phyloP scores from a whole-genome alignment of 2,329 filamentous ascomycete species.

The Neurospora crassa region DNA sequence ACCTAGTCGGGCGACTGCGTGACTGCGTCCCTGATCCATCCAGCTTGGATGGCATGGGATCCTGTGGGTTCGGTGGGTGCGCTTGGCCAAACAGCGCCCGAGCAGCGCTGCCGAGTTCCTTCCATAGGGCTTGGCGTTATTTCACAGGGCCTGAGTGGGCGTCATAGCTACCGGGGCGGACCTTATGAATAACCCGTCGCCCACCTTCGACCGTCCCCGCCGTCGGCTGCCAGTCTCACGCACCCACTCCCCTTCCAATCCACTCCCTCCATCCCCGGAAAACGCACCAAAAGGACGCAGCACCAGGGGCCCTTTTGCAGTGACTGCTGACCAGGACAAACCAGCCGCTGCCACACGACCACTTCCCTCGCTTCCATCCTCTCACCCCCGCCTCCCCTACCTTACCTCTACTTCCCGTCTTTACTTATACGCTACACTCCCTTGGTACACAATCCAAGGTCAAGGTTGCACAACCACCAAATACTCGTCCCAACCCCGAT shows the following conservation, averaged over 20 bases:
- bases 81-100: background rate
- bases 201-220: background rate
- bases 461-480: background rate
- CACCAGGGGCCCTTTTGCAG: background rate
- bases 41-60: background rate
- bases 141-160: background rate
- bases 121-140: background rate
- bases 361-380: background rate
- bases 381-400: background rate
- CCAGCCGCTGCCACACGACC: background rate
- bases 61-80: background rate
- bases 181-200: background rate
- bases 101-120: background rate
- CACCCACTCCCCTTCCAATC: background rate
- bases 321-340: background rate
- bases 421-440: background rate
- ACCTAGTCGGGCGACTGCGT: background rate
- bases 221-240: background rate
- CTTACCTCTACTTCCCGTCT: background rate
- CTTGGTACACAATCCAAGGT: background rate
- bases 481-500: background rate
- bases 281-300: background rate
- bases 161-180: background rate
- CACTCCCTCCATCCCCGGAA: background rate
- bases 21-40: background rate